A percentile compares a stretch with the other conserved stretches of the same genome.
phyloP scores from a whole-genome alignment of 2,329 filamentous ascomycete genomes.

The Cephalotrichum gorgonifer region DNA sequence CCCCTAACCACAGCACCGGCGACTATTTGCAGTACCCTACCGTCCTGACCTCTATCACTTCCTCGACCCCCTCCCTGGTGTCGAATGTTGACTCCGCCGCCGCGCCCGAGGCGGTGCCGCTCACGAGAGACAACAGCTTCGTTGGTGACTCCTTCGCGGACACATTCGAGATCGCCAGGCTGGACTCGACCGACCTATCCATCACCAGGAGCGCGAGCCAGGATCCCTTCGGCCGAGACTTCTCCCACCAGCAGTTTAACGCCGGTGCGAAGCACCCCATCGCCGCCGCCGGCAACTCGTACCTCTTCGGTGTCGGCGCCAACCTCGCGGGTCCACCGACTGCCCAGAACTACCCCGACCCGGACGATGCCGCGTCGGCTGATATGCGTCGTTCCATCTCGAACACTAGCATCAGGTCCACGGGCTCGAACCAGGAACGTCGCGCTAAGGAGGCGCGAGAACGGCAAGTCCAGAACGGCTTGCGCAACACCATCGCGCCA shows the following conservation, averaged over 20 bases:
- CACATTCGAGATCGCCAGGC: slow-evolving; percentile 22
- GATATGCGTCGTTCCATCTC: slow-evolving; percentile 39
- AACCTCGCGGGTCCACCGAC: neutral
- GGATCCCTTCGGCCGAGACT: slow-evolving; percentile 11
- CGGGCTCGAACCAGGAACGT: slow-evolving; percentile 28
- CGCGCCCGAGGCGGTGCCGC: slow-evolving; percentile 23
- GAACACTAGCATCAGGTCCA: slow-evolving; percentile 33
- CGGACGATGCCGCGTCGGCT: neutral
- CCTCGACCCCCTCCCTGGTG: slow-evolving; percentile 31
- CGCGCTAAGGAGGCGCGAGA: slow-evolving; percentile 37
- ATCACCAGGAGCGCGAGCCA: slow-evolving; percentile 21
- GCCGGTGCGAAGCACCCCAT: slow-evolving; percentile 18
- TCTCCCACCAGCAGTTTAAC: slow-evolving; percentile 9
- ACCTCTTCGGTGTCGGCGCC: slow-evolving; percentile 28
- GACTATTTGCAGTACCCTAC: slow-evolving; percentile 8
- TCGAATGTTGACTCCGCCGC: slow-evolving; percentile 27
- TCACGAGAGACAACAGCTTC: slow-evolving; percentile 33
- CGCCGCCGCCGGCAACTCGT: slow-evolving; percentile 14
- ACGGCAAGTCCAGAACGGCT: slow-evolving; percentile 32
- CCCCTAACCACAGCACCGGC: slow-evolving; percentile 13
- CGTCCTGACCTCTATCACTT: slow-evolving; percentile 18
- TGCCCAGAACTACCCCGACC: neutral
- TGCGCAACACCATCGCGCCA: slow-evolving; percentile 28
- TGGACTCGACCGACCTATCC: slow-evolving; percentile 17
- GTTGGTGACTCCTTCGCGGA: slow-evolving; percentile 18